Conservation (phyloP, 352 stramenopile species). For the Pythium grandisporangium region DNA sequence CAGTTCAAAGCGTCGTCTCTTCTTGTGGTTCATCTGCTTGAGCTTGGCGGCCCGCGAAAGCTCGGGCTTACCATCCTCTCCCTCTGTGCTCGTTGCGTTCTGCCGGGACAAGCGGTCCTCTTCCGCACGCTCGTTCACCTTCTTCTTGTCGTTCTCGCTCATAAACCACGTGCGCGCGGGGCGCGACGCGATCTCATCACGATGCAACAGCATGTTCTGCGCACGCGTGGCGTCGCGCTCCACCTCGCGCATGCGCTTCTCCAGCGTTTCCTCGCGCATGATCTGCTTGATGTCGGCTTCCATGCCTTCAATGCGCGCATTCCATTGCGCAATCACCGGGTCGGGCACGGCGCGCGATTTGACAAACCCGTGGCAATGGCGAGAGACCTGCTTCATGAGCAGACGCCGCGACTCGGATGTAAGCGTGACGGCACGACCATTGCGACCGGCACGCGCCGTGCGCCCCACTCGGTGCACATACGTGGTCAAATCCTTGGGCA, state of each 20-base stretch:
- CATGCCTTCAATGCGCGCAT: slow-evolving; percentile 79
- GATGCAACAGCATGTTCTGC: slow-evolving; percentile 86
- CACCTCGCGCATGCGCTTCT: slow-evolving; percentile 86
- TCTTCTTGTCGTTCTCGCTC: slow-evolving; percentile 86
- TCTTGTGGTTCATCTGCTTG: slow-evolving; percentile 85
- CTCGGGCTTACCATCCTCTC: slow-evolving; percentile 11
- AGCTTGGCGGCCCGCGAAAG: slow-evolving; percentile 67
- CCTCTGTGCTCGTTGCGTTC: slow-evolving; percentile 1
- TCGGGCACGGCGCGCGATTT: slow-evolving; percentile 87
- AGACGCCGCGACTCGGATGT: slow-evolving; percentile 86
- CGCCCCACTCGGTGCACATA: slow-evolving; percentile 99
- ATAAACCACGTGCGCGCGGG: slow-evolving; percentile 91
- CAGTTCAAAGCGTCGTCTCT: slow-evolving; percentile 75
- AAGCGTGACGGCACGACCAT: slow-evolving; percentile 83
- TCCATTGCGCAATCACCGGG: slow-evolving; percentile 82
- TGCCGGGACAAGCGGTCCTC: slow-evolving; percentile 26
- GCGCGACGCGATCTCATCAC: slow-evolving; percentile 84
- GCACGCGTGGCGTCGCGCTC: slow-evolving; percentile 87
- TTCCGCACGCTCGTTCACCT: slow-evolving; percentile 56
- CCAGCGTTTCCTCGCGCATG: slow-evolving; percentile 83
- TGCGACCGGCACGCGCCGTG: slow-evolving; percentile 95
- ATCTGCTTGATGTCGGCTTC: slow-evolving; percentile 64
- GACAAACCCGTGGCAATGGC: slow-evolving; percentile 84
- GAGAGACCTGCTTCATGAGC: slow-evolving; percentile 92
- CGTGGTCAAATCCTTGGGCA: slow-evolving; percentile 96